Base-by-base conservation (phyloP, 179 eudicot genomes). In the Sideroxylon spinosum region DNA sequence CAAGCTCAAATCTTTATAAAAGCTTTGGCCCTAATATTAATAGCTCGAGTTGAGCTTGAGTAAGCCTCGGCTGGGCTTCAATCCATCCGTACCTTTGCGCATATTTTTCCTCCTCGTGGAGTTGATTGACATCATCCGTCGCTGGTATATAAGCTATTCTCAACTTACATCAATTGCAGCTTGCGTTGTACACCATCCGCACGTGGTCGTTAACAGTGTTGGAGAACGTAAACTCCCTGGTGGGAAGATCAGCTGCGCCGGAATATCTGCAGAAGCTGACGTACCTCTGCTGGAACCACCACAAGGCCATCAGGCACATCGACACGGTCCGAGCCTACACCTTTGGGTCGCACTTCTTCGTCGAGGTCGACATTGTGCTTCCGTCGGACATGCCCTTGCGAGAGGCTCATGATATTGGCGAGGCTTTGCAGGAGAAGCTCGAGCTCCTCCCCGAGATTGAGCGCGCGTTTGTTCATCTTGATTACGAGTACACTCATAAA, bases 301-400 rank as follows among this genome's bases (percentile, higher is more conserved):
- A 92, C 86, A 88, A 91, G 85, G 86, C 93, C 63, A 84, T 92
- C 74, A 85, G 81, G 80, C 94, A 92, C 81, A 92, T 92, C 8
- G 94, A 92, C 80, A 92, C 97, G 0, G 97, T 92, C 63, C 86
- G 97, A 37, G 97, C 97, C 26, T 92, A 92, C 88, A 92, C 97
- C 0, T 90, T 91, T 32, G 97, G 97, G 32, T 91, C 97, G 16
- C 94, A 92, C 87, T 92, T 89, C 81, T 91, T 92, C 66, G 97
- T 89, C 0, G 97, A 92, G 82, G 94, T 92, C 6, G 97, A 92
- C 84, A 92, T 92, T 9, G 97, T 92, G 49, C 81, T 92, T 53
- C 94, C 97, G 26, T 80, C 90, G 56, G 80, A 65, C 81, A 92
- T 92, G 97, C 91, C 93, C 44, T 81, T 92, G 86, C 91, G 87